Conservation (phyloP, 768 basidiomycete genomes). For the Candolleomyces eurysporus region DNA sequence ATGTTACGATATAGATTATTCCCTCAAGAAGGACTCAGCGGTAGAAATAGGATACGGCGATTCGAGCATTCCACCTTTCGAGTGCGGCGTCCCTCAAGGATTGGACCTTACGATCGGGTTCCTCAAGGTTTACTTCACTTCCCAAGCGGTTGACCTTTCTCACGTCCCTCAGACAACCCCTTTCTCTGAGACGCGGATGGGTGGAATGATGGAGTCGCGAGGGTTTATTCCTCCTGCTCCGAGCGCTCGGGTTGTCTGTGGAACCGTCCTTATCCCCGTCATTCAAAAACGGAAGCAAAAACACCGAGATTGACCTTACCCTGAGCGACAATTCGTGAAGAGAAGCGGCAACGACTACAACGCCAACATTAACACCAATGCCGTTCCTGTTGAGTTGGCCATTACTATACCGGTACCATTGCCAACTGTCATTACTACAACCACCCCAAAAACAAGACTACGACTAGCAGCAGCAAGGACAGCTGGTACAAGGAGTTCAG, state of each 20-base stretch:
- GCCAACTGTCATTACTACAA: no score
- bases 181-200: background rate
- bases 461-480: no score
- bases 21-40: conserved; percentile 19
- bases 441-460: no score
- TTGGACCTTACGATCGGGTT: conserved; percentile 37
- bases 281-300: background rate
- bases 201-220: background rate
- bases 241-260: background rate
- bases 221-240: no score
- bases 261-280: background rate
- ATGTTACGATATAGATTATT: conserved; percentile 19
- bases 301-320: no score
- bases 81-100: conserved; percentile 25
- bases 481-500: no score
- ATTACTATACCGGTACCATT: no score
- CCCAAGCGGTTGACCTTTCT: background rate
- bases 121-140: conserved; percentile 41
- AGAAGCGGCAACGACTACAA: no score
- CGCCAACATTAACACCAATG: no score
- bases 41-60: conserved; percentile 40
- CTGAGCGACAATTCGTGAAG: no score
- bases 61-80: conserved; percentile 26
- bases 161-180: conserved; percentile 5
- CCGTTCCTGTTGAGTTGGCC: no score